Percentiles rank a stretch among this genome's conserved stretches.
Evolutionary conservation across 371 early-diverging fungal genomes (phyloP).

Genomic region (Apophysomyces variabilis): DNA sequence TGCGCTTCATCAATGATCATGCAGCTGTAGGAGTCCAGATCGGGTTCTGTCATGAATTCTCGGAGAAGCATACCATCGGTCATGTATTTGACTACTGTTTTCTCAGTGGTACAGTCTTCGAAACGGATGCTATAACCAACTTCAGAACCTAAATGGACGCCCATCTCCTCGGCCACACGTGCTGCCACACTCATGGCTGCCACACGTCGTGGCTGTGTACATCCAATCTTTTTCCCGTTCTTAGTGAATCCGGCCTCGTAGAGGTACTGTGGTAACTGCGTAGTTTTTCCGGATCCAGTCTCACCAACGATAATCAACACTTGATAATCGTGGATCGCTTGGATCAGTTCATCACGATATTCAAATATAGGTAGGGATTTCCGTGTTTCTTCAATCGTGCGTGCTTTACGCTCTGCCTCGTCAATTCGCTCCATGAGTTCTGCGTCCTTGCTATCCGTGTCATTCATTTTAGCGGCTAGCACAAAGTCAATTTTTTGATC

Average conservation of each 20-base stretch:
- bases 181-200: conserved; percentile 99
- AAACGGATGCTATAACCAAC: conserved; percentile 99
- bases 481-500: conserved; percentile 92
- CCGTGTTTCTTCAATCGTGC: conserved; percentile 86
- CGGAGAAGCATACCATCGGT: conserved; percentile 99
- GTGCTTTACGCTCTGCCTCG: conserved; percentile 71
- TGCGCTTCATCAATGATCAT: conserved; percentile 99
- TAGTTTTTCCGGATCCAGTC: conserved; percentile 99
- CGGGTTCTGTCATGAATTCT: conserved; percentile 98
- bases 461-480: conserved; percentile 71
- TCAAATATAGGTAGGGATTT: conserved; percentile 91
- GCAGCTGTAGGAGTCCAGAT: conserved; percentile 87
- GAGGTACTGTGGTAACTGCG: conserved; percentile 98
- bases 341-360: conserved; percentile 81
- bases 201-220: conserved; percentile 99
- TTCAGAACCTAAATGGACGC: conserved; percentile 88
- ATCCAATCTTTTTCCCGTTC: conserved; percentile 89
- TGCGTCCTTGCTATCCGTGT: conserved; percentile 60
- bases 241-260: conserved; percentile 94
- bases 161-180: conserved; percentile 96
- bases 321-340: conserved; percentile 85
- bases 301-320: conserved; percentile 96
- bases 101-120: conserved; percentile 96
- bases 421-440: conserved; percentile 65
- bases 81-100: conserved; percentile 97